phyloP scores from a whole-genome alignment of 805 yeast species.

The Grigorovia jiainica region DNA sequence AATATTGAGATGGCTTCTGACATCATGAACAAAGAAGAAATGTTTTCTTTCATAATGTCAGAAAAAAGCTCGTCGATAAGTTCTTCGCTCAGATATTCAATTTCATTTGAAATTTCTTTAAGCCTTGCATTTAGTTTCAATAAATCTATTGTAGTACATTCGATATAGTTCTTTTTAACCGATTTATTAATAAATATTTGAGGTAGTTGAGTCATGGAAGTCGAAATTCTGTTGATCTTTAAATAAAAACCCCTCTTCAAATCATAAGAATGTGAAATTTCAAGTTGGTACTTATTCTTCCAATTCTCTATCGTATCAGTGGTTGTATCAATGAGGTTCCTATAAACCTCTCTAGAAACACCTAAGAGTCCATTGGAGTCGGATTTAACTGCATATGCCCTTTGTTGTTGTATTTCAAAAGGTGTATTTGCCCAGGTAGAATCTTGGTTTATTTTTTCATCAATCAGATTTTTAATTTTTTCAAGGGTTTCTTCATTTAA shows the following conservation, averaged over 20 bases:
- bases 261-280: constrained; percentile 30
- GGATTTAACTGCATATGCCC: constrained; percentile 35
- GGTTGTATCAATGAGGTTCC: constrained; percentile 31
- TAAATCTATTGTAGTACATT: constrained; percentile 34
- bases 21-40: constrained; percentile 33
- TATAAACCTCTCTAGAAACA: constrained; percentile 35
- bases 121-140: constrained; percentile 34
- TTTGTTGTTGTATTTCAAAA: constrained; percentile 36
- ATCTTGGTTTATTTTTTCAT: constrained; percentile 34
- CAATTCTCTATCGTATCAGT: constrained; percentile 20
- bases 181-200: constrained; percentile 27
- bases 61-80: constrained; percentile 27
- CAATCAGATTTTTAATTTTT: constrained; percentile 20
- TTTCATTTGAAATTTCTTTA: constrained; percentile 33
- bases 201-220: constrained; percentile 21
- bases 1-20: constrained; percentile 36
- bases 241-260: constrained; percentile 32
- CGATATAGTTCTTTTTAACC: constrained; percentile 26
- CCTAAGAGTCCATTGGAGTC: constrained; percentile 39
- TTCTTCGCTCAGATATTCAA: constrained; percentile 34
- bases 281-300: constrained; percentile 16
- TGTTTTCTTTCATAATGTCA: constrained; percentile 16
- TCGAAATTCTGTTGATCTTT: constrained; percentile 19
- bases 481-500: constrained; percentile 19
- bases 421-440: constrained; percentile 33